Evolutionary conservation across 495 filamentous ascomycete genomes (phyloP), one percentile per base, ranked within the genome.

Genomic region (Hypoxylon rickii): DNA sequence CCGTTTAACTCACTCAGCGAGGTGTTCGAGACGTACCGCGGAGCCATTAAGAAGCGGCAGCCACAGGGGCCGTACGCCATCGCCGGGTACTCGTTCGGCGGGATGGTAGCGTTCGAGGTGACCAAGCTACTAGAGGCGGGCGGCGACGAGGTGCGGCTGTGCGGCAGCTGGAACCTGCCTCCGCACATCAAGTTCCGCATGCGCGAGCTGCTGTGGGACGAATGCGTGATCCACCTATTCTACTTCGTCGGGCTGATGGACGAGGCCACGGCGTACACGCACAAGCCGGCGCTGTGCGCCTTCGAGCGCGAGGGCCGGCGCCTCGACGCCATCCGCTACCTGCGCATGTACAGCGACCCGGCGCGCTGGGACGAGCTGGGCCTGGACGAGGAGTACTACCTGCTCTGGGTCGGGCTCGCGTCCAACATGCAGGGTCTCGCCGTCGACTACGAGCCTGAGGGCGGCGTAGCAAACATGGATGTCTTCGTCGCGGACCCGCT

Each of bases 171-270:
- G 43, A 71, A 80, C 55, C 69, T 75, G 7, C 79, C 81, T 3
- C 83, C 81, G 0, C 76, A 81, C 52, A 81, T 81, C 69, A 80
- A 80, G 51, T 26, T 34, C 0, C 73, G 78, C n/a, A 82, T 83
- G 72, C 73, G 76, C 7, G 49, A 74, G 41, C 72, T 81, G 7
- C 63, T 72, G 26, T 86, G 72, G 71, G 71, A 66, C 6, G 67
- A 63, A 20, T 71, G 71, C 43, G 50, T 83, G 2, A 37, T 82
- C 1, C 72, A 81, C 50, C 62, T 86, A 2, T 55, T 64, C 13
- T 72, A 78, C 47, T 85, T 86, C 61, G 42, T 80, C 4, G 72
- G 61, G 6, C 58, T 84, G 3, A 73, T 79, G 17, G 41, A 52
- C 13, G 51, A 37, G 43, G 26, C n/a, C n/a, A 85, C 47, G 55